Evolutionary conservation across 2,329 filamentous ascomycete genomes (phyloP), one percentile per base, ranked within the genome.

Genomic region (Aspergillus persii): DNA sequence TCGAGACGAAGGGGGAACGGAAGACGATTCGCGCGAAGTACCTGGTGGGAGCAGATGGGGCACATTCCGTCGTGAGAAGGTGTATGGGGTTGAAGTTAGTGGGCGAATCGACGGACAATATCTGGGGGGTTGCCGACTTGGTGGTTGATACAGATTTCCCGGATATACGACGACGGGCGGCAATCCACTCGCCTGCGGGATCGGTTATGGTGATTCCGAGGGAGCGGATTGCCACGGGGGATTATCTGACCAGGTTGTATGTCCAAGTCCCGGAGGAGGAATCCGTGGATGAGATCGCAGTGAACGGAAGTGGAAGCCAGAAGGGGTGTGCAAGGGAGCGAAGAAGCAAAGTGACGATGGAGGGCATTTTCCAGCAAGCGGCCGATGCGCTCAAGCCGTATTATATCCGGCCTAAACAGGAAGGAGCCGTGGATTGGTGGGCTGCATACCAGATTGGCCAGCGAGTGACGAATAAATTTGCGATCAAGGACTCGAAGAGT

Each of bases 151-250:
- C 89, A 0, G 82, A 91, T 67, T 92, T 92, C 64, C 89, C 89
- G 0, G 89, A 94, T 69, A 90, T 92, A 67, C 88, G 90, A 81
- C 88, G 89, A 82, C 89, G 90, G 79, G 90, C 87, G 67, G 90
- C 88, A 0, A 90, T 92, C 60, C 89, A 92, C 71, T 91, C 89
- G 3, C 81, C 85, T 50, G 80, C 88, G 58, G 89, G 90, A 1
- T 91, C 89, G 18, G 87, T 93, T 69, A 90, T 93, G 85, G 87
- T 92, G 4, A 92, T 94, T 58, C 90, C 90, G 0, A 82, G 89
- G 27, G 89, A 91, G 71, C 80, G 80, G 1, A 82, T 84, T 56
- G 76, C 76, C 29, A 76, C 84, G 57, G 84, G 86, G 61, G 84
- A 90, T 75, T 88, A 90, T 53, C 82, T 89, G 23, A 82, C 90